Evolutionary conservation across 805 yeast genomes (phyloP).

Genomic region (Kodamaea laetipori): DNA sequence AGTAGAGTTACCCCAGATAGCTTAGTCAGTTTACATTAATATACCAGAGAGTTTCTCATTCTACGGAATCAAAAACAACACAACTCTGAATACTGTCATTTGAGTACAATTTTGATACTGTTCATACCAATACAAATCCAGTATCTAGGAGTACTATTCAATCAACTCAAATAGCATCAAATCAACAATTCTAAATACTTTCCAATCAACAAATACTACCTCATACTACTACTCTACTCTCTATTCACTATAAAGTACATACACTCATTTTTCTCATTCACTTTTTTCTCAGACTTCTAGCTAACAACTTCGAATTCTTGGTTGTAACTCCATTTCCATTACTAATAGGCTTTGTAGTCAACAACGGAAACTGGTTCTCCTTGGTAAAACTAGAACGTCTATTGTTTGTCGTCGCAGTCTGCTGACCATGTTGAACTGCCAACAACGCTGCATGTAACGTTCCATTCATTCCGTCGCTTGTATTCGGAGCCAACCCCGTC

Average conservation of each 20-base stretch:
- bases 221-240: neutral
- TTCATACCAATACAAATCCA: too few species aligned
- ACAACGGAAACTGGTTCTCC: conserved; percentile 21
- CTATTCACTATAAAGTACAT: neutral
- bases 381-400: conserved; percentile 42
- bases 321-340: conserved; percentile 43
- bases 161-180: too few species aligned
- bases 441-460: conserved; percentile 47
- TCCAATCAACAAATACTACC: neutral
- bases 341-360: conserved; percentile 8
- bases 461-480: conserved; percentile 23
- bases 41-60: too few species aligned
- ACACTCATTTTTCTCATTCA: neutral
- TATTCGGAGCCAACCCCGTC: conserved; percentile 28
- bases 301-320: conserved; percentile 61
- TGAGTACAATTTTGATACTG: too few species aligned
- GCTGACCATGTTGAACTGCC: conserved; percentile 40
- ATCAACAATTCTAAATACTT: too few species aligned
- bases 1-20: too few species aligned
- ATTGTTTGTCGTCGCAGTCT: conserved; percentile 22
- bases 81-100: too few species aligned
- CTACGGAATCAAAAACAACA: too few species aligned
- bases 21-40: too few species aligned
- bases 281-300: conserved; percentile 48
- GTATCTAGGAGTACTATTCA: too few species aligned